Evolutionary conservation across 2,329 filamentous ascomycete genomes (phyloP).

Genomic region (Ramularia endophylla): DNA sequence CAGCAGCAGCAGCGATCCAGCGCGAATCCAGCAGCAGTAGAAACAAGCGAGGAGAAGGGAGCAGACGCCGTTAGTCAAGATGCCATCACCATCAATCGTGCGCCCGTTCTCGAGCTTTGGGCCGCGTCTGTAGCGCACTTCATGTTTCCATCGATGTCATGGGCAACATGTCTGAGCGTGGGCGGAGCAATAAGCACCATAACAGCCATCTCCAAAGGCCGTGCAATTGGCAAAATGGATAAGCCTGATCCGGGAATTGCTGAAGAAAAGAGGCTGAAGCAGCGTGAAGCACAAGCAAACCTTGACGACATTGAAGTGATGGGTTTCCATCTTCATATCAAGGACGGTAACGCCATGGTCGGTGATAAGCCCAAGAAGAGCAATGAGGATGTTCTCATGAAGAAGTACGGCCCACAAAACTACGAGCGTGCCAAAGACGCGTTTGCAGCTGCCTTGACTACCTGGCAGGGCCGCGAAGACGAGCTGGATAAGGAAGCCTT

Average conservation of each 20-base stretch:
- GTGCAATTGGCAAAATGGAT: constrained; percentile 27
- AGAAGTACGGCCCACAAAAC: constrained; percentile 19
- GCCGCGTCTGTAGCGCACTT: constrained; percentile 22
- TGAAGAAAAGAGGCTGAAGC: constrained; percentile 17
- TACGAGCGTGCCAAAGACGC: constrained; percentile 19
- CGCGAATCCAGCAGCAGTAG: constrained; percentile 3
- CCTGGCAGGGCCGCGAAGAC: constrained; percentile 24
- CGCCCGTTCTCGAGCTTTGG: constrained; percentile 30
- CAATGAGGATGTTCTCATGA: constrained; percentile 22
- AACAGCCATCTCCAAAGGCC: constrained; percentile 29
- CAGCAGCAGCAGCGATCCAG: too few species aligned
- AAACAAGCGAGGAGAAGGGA: constrained; percentile 1
- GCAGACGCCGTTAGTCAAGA: constrained; percentile 4
- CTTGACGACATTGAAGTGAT: constrained; percentile 27
- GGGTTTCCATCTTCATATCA: constrained; percentile 29
- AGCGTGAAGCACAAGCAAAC: constrained; percentile 15
- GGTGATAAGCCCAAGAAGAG: constrained; percentile 18
- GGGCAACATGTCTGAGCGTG: constrained; percentile 29
- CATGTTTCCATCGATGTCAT: constrained; percentile 23
- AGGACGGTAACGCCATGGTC: constrained; percentile 21
- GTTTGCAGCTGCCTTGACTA: constrained; percentile 17
- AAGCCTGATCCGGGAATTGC: constrained; percentile 17
- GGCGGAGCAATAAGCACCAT: constrained; percentile 29
- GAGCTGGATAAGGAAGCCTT: constrained; percentile 25
- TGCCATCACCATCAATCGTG: constrained; percentile 28